Conservation (phyloP, 2,329 filamentous ascomycete genomes). For the Byssoonygena ceratinophila region DNA sequence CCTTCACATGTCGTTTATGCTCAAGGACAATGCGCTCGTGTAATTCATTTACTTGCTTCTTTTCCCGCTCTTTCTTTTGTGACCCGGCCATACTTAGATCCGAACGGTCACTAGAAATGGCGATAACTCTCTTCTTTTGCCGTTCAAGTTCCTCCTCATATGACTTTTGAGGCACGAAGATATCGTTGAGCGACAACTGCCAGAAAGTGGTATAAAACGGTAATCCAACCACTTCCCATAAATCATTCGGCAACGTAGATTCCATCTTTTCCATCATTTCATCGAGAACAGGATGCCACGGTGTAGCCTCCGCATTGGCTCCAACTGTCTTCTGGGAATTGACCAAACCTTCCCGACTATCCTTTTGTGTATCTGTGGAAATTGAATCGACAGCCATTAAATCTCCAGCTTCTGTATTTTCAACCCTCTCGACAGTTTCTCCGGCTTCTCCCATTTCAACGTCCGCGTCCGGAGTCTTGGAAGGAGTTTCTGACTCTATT, state of each 20-base stretch:
- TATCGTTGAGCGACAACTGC: conserved; percentile 73
- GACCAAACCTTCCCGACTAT: conserved; percentile 11
- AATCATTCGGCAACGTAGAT: conserved; percentile 48
- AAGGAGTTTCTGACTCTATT: conserved; percentile 18
- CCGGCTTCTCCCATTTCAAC: conserved; percentile 26
- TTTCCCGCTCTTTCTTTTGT: conserved; percentile 58
- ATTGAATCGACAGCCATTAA: conserved; percentile 11
- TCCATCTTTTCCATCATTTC: conserved; percentile 62
- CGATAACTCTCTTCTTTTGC: conserved; percentile 55
- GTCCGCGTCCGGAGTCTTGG: conserved; percentile 22
- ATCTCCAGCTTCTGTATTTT: conserved; percentile 3
- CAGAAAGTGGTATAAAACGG: conserved; percentile 87
- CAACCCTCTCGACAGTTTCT: conserved; percentile 18
- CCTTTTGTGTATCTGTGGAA: conserved; percentile 10
- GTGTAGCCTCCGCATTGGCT: conserved; percentile 33
- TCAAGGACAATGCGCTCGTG: conserved; percentile 63
- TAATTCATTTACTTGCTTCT: conserved; percentile 57
- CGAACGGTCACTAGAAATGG: conserved; percentile 58
- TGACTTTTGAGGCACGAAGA: conserved; percentile 62
- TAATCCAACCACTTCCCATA: conserved; percentile 61
- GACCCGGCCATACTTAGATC: conserved; percentile 59
- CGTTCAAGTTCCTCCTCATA: conserved; percentile 67
- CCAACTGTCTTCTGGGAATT: conserved; percentile 22
- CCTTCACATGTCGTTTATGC: conserved; percentile 56
- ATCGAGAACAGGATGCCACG: conserved; percentile 60